These are phyloP conservation scores for Fraxinus anomala DNA, from an alignment of 257 asterid genomes.

Conservation along the genomic window DNA sequence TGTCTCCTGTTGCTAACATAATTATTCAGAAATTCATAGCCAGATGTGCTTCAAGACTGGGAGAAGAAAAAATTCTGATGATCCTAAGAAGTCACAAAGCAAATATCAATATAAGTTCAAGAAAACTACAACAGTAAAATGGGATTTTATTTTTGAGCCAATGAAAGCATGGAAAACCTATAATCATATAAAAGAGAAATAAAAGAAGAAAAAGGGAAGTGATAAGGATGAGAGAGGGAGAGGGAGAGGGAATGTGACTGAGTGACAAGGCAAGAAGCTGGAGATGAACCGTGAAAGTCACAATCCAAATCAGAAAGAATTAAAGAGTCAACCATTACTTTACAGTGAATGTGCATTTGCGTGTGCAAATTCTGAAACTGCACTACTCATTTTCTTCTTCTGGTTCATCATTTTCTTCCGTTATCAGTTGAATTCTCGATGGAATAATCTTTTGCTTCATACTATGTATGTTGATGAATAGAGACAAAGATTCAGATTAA, in stretches of 20 bases:
- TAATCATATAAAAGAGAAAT: constrained; percentile 22
- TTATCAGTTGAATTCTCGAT: constrained; percentile 32
- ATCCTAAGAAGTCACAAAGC: constrained; percentile 19
- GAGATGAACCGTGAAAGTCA: constrained; percentile 65
- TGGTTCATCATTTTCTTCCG: constrained; percentile 38
- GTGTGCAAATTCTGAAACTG: constrained; percentile 57
- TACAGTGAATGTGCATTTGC: constrained; percentile 60
- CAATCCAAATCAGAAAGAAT: constrained; percentile 45
- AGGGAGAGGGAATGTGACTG: constrained; percentile 37
- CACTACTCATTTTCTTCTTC: constrained; percentile 43
- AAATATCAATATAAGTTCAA: constrained; percentile 14
- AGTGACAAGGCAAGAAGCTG: constrained; percentile 61
- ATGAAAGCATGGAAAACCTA: constrained; percentile 29
- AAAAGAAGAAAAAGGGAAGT: constrained; percentile 26
- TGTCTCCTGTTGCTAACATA: constrained; percentile 23
- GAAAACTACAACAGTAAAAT: constrained; percentile 26
- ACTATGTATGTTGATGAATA: constrained; percentile 25
- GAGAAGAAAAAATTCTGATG: constrained; percentile 17
- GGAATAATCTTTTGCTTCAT: constrained; percentile 28
- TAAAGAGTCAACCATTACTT: constrained; percentile 62
- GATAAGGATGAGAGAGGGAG: constrained; percentile 22
- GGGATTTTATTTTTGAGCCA: constrained; percentile 30
- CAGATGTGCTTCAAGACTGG: constrained; percentile 14
- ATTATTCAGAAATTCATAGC: constrained; percentile 15
- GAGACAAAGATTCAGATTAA: constrained; percentile 57